A percentile compares a stretch with the other conserved stretches of the same genome.
Conservation (phyloP, 768 basidiomycete species). For the Tulasnella sp. region DNA sequence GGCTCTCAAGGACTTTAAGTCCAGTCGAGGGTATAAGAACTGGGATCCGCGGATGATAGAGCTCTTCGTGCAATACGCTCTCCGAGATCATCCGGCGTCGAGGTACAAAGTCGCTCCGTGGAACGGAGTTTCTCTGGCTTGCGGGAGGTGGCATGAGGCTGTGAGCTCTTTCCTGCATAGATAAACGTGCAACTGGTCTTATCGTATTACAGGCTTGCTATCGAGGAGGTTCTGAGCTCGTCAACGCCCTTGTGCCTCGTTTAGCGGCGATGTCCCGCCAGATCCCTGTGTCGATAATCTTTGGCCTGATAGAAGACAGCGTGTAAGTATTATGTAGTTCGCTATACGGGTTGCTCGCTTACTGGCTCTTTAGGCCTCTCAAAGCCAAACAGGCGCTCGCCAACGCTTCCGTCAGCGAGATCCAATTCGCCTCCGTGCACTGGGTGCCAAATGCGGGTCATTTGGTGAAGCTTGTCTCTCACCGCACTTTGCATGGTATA, state of each 20-base stretch:
- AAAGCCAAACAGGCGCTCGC: background rate
- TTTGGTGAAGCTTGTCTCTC: background rate
- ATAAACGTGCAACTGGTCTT: background rate
- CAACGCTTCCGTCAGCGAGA: background rate
- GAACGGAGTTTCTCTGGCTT: constrained; percentile 5
- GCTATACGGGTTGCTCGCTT: background rate
- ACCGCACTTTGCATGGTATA: background rate
- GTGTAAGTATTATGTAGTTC: background rate
- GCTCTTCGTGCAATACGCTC: background rate
- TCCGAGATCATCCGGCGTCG: constrained; percentile 4
- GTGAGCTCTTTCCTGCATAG: background rate
- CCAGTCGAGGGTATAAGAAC: constrained; percentile 1
- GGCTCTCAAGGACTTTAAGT: background rate
- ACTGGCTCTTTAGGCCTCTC: background rate
- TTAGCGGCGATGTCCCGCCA: background rate
- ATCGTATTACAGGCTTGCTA: constrained; percentile 3
- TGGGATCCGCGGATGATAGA: constrained; percentile 7
- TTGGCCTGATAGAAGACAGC: background rate
- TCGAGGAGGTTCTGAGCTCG: background rate
- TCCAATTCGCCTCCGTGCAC: background rate
- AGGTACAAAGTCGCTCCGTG: background rate
- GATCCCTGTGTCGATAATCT: background rate
- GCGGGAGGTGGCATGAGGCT: constrained; percentile 3
- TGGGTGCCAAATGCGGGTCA: constrained; percentile 6
- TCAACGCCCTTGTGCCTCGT: background rate